Percentiles rank a stretch among this genome's conserved stretches.
phyloP scores from a whole-genome alignment of 1,139 yeast genomes.

The Yamadazyma conglobata region DNA sequence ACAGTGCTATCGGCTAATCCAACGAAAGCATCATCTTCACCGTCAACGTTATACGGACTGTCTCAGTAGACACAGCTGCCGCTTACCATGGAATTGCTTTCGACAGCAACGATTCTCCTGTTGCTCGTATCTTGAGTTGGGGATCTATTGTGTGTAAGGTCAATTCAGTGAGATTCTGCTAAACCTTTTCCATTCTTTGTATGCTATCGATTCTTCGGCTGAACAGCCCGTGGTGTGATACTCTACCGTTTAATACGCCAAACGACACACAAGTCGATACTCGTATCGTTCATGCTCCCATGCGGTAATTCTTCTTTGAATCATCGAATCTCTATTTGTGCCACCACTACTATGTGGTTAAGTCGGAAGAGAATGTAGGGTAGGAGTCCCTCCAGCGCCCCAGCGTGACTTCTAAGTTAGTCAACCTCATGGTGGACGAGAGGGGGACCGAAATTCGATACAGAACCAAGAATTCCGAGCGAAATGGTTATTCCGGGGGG shows the following conservation, averaged over 20 bases:
- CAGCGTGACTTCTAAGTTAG: constrained; percentile 29
- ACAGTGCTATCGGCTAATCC: constrained; percentile 67
- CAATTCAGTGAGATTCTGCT: not conserved
- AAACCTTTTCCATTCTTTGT: no score
- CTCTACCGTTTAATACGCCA: no score
- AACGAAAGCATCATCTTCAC: constrained; percentile 75
- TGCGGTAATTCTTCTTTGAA: constrained; percentile 44
- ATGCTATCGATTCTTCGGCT: no score
- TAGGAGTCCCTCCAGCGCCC: constrained; percentile 18
- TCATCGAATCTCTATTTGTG: constrained; percentile 39
- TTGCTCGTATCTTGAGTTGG: no score
- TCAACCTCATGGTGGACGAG: constrained; percentile 25
- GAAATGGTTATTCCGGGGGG: no score
- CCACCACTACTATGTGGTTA: constrained; percentile 25
- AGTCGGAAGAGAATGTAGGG: constrained; percentile 36
- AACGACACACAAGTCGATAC: no score
- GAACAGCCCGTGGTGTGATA: no score
- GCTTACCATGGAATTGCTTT: constrained; percentile 44
- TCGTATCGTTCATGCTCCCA: constrained; percentile 78
- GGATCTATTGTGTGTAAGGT: no score
- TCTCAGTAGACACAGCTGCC: constrained; percentile 65
- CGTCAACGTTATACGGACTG: constrained; percentile 60
- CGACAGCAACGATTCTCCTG: constrained; percentile 66
- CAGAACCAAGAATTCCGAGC: no score
- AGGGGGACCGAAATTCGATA: no score